Evolutionary conservation across 176 grass and related monocot species (phyloP), one percentile per base, ranked within the genome.

Genomic region (Miscanthus lutarioriparius): DNA sequence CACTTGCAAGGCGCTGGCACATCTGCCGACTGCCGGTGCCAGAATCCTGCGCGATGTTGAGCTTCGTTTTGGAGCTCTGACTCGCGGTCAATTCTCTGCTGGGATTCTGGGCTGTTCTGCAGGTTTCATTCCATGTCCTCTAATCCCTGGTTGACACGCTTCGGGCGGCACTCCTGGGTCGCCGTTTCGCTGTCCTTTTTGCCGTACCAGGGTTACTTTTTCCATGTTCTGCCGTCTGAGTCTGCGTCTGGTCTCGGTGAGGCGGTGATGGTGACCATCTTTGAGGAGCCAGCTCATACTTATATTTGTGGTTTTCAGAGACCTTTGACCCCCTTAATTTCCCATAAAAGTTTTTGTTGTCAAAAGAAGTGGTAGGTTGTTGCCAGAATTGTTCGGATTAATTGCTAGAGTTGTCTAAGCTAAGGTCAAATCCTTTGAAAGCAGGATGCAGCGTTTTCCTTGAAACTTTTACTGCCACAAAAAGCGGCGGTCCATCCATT

Each of bases 21-120:
- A n/a, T 89, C 83, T n/a, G 83, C 61, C 75, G 81, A 82, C 87
- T 12, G 68, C 64, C 72, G 83, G 83, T 82, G 83, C 78, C 64
- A 64, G 44, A 70, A 69, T 13, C 39, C 13, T 45, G 48, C 11
- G 2, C 2, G 41, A 70, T 14, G 77, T 17, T 16, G 77, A 76
- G 39, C n/a, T 7, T 20, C 7, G 1, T 2, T 33, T 67, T 20
- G 17, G 28, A 83, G 32, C 4, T 78, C 54, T 65, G 74, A 15
- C 32, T 28, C 36, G 23, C 30, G 1, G 4, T 45, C 10, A 5
- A 28, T 28, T 45, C 22, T 45, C 27, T 48, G 37, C 19, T n/a
- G n/a, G 32, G 4, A 38, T 1, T 37, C 74, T 7, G 7, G 25
- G 26, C 53, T 63, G 36, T 63, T 19, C n/a, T 62, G 22, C 54